phyloP scores from a whole-genome alignment of 371 early-diverging fungal genomes.

The Conidiobolus coronatus region DNA sequence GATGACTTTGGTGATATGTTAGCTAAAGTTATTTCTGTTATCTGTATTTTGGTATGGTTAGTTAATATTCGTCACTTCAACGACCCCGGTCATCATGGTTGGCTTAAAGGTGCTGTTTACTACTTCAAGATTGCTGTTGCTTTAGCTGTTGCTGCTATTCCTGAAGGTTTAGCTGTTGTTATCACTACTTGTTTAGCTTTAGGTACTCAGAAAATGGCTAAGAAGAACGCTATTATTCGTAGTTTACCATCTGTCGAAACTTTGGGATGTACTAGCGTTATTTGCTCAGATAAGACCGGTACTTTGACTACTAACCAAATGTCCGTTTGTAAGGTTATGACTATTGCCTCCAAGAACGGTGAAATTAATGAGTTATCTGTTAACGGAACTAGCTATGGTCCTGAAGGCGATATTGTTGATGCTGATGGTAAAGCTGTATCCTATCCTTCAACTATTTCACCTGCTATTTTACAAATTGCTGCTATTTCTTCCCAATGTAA shows the following conservation, averaged over 20 bases:
- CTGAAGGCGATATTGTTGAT: slow-evolving; percentile 38
- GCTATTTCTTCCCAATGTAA: slow-evolving; percentile 81
- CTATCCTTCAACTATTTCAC: slow-evolving; percentile 20
- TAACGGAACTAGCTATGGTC: slow-evolving; percentile 66
- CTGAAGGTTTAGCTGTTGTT: slow-evolving; percentile 93
- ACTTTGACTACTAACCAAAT: slow-evolving; percentile 97
- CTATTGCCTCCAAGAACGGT: slow-evolving; percentile 18
- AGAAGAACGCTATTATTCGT: slow-evolving; percentile 87
- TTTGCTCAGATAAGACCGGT: slow-evolving; percentile 98
- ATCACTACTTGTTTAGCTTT: slow-evolving; percentile 93
- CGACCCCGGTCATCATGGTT: slow-evolving; percentile 72
- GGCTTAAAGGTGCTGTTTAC: slow-evolving; percentile 76
- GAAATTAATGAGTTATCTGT: slow-evolving; percentile 37
- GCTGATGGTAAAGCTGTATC: slow-evolving; percentile 18
- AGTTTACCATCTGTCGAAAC: slow-evolving; percentile 86
- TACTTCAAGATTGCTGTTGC: slow-evolving; percentile 97
- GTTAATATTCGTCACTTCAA: slow-evolving; percentile 89
- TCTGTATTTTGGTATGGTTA: slow-evolving; percentile 90
- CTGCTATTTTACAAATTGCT: slow-evolving; percentile 40
- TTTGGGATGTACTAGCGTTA: slow-evolving; percentile 85
- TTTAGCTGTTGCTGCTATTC: slow-evolving; percentile 97
- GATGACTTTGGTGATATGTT: slow-evolving; percentile 94
- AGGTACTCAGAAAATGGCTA: slow-evolving; percentile 92
- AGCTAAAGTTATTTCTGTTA: slow-evolving; percentile 80
- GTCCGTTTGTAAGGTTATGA: slow-evolving; percentile 53